A percentile compares a stretch with the other conserved stretches of the same genome.
Evolutionary conservation across 2,329 filamentous ascomycete species (phyloP).

Genomic region (Cyphellophora europaea): DNA sequence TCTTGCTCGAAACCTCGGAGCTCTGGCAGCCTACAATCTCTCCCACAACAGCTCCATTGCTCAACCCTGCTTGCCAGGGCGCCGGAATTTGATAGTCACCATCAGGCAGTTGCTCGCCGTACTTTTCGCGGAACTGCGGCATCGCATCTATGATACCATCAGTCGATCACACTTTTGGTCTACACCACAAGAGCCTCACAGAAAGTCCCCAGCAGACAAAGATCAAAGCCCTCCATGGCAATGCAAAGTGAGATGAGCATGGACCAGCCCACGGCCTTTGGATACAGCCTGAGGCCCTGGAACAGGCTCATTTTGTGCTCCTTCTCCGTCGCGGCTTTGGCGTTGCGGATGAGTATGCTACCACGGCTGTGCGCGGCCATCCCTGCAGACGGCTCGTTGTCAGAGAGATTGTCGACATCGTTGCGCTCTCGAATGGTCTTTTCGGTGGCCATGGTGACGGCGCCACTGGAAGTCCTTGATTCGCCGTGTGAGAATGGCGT

Average conservation of each 20-base stretch:
- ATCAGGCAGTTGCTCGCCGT: constrained; percentile 16
- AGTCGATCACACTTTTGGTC: neutral
- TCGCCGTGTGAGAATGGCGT: too few species aligned
- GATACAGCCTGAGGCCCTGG: constrained; percentile 73
- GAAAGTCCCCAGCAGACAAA: constrained; percentile 44
- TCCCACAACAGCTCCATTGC: constrained; percentile 22
- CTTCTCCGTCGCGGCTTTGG: constrained; percentile 33
- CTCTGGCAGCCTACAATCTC: constrained; percentile 46
- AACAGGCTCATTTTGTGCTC: constrained; percentile 59
- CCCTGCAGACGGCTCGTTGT: too few species aligned
- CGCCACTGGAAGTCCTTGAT: too few species aligned
- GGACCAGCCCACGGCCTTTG: constrained; percentile 77
- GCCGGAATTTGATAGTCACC: constrained; percentile 22
- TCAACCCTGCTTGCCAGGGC: constrained; percentile 24
- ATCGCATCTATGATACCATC: constrained; percentile 20
- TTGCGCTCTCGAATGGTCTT: neutral
- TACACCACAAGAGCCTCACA: constrained; percentile 10
- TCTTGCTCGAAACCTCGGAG: too few species aligned
- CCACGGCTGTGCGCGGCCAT: neutral
- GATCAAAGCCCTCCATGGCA: constrained; percentile 65
- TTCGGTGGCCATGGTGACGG: neutral
- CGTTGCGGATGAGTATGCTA: constrained; percentile 26
- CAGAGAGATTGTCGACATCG: neutral
- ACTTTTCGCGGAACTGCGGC: constrained; percentile 24
- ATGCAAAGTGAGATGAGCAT: constrained; percentile 84